A percentile compares a stretch with the other conserved stretches of the same genome.
Conservation (phyloP, 495 filamentous ascomycete species). For the Aspergillus sclerotioniger region DNA sequence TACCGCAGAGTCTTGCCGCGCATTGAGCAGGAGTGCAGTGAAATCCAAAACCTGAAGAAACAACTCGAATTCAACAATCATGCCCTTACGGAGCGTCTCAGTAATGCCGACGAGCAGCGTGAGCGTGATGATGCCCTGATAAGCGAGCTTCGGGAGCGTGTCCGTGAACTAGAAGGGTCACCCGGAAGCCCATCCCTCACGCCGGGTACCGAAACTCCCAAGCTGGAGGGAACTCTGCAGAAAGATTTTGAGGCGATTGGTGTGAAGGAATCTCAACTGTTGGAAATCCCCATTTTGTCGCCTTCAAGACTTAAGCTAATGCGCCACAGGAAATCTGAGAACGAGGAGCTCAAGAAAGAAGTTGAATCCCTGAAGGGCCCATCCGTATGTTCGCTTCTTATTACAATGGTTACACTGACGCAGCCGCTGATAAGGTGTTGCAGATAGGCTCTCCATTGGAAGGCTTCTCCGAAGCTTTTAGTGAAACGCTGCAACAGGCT, state of each 20-base stretch:
- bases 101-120: slow-evolving; percentile 54
- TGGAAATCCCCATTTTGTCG: slow-evolving; percentile 13
- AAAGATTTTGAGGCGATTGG: slow-evolving; percentile 48
- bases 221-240: slow-evolving; percentile 42
- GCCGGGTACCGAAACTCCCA: slow-evolving; percentile 39
- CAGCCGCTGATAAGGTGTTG: slow-evolving; percentile 10
- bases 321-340: slow-evolving; percentile 38
- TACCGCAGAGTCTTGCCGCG: slow-evolving; percentile 55
- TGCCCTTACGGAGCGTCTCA: slow-evolving; percentile 51
- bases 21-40: slow-evolving; percentile 60
- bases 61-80: slow-evolving; percentile 59
- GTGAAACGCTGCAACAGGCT: slow-evolving; percentile 34
- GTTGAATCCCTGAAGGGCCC: slow-evolving; percentile 36
- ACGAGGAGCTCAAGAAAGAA: slow-evolving; percentile 43
- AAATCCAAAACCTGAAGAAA: slow-evolving; percentile 55
- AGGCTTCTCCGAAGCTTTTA: slow-evolving; percentile 39
- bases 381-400: slow-evolving; percentile 17
- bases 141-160: slow-evolving; percentile 51
- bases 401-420: not conserved
- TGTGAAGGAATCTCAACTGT: slow-evolving; percentile 43
- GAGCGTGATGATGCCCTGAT: slow-evolving; percentile 54
- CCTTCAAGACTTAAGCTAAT: slow-evolving; percentile 18
- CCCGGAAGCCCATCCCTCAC: slow-evolving; percentile 41
- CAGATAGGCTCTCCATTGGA: slow-evolving; percentile 33
- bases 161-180: slow-evolving; percentile 49